Conservation (phyloP, 2,329 filamentous ascomycete genomes). For the Clonostachys sp. region DNA sequence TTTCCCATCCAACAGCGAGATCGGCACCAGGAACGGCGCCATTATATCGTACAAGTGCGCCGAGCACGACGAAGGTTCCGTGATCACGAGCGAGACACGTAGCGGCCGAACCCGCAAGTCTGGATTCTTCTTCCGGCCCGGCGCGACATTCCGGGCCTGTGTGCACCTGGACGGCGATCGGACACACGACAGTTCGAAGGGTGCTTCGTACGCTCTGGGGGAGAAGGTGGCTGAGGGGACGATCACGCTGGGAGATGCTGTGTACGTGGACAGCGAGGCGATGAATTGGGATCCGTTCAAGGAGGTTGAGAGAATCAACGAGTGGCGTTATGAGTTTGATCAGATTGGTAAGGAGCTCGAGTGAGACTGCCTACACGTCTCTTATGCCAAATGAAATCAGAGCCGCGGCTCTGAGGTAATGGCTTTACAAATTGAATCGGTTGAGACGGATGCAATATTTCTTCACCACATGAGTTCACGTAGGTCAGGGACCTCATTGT, state of each 20-base stretch:
- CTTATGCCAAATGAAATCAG: too few species aligned
- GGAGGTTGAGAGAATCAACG: conserved; percentile 16
- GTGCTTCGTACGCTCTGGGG: conserved; percentile 8
- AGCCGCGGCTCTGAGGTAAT: too few species aligned
- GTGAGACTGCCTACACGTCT: neutral
- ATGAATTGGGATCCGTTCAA: conserved; percentile 24
- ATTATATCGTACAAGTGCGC: conserved; percentile 3
- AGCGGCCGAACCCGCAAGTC: conserved; percentile 8
- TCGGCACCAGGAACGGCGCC: conserved; percentile 15
- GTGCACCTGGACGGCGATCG: conserved; percentile 18
- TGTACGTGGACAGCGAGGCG: conserved; percentile 22
- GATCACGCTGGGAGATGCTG: conserved; percentile 14
- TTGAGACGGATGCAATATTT: too few species aligned
- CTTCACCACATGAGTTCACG: too few species aligned
- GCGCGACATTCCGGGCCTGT: conserved; percentile 15
- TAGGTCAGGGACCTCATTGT: too few species aligned
- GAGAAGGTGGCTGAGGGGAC: conserved; percentile 10
- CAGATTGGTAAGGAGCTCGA: conserved; percentile 13
- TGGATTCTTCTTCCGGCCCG: conserved; percentile 23
- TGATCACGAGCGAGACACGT: conserved; percentile 10
- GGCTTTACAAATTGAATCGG: too few species aligned
- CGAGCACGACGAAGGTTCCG: neutral
- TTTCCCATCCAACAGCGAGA: conserved; percentile 18
- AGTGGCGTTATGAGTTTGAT: conserved; percentile 20
- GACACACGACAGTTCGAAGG: conserved; percentile 6